Evolutionary conservation across 2,329 filamentous ascomycete species (phyloP).

Genomic region (Gaeumannomyces tritici): DNA sequence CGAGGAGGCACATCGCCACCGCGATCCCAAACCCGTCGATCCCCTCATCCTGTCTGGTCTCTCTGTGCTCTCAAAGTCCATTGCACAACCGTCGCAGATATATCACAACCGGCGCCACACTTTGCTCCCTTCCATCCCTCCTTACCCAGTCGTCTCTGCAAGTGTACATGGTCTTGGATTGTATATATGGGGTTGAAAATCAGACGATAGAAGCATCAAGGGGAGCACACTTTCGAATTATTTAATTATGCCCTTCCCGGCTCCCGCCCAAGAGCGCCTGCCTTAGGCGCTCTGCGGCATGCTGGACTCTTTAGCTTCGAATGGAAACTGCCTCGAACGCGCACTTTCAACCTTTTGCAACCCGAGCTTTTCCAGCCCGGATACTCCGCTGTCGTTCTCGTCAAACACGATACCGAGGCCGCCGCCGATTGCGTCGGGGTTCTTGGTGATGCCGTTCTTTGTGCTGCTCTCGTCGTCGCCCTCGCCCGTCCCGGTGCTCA

Average conservation of each 20-base stretch:
- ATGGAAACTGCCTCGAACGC: conserved; percentile 18
- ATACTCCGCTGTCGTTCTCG: conserved; percentile 27
- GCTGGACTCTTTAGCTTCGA: conserved; percentile 19
- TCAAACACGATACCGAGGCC: conserved; percentile 28
- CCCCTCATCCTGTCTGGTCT: neutral
- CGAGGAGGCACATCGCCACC: neutral
- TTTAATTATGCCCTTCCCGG: too few species aligned
- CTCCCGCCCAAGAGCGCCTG: conserved; percentile 11
- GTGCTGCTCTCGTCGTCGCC: conserved; percentile 8
- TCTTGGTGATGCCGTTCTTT: neutral
- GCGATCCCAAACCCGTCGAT: too few species aligned
- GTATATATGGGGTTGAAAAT: neutral
- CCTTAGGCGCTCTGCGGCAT: conserved; percentile 17
- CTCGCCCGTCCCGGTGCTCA: conserved; percentile 6
- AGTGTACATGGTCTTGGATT: neutral
- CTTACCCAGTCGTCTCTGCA: neutral
- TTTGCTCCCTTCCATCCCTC: neutral
- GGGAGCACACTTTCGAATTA: neutral
- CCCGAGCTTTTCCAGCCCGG: conserved; percentile 24
- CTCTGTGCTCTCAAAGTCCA: neutral
- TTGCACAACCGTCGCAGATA: neutral
- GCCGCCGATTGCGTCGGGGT: conserved; percentile 7
- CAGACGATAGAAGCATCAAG: neutral
- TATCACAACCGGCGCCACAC: neutral
- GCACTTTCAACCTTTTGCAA: conserved; percentile 22